These are phyloP conservation scores for Salix viminalis DNA, from an alignment of 345 rosid genomes.

Conservation along the genomic window DNA sequence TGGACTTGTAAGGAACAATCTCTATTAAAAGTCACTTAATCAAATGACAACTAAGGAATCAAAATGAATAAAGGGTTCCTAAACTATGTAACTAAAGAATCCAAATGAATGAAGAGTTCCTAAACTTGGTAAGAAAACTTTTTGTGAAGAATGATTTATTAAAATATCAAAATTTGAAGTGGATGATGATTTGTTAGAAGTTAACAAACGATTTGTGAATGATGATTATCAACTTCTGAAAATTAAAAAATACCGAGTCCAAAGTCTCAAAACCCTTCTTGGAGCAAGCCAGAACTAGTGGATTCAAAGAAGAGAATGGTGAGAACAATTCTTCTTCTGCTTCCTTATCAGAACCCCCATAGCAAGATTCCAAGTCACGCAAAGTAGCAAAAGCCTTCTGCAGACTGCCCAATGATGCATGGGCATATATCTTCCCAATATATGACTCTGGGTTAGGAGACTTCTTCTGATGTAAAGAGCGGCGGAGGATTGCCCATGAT, in stretches of 20 bases:
- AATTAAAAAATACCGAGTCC: constrained; percentile 55
- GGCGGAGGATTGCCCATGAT: constrained; percentile 69
- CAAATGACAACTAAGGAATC: no score
- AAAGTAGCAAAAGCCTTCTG: constrained; percentile 66
- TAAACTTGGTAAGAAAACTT: no score
- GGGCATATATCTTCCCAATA: constrained; percentile 72
- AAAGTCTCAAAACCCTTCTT: constrained; percentile 80
- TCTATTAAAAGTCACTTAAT: no score
- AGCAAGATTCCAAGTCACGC: constrained; percentile 63
- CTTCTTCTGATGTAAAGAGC: constrained; percentile 62
- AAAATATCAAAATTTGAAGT: no score
- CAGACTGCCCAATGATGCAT: constrained; percentile 71
- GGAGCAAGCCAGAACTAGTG: constrained; percentile 80
- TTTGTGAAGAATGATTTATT: no score
- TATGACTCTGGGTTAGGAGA: constrained; percentile 65
- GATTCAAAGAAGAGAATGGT: constrained; percentile 74
- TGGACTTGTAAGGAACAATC: no score
- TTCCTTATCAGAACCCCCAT: constrained; percentile 40
- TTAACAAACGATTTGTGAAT: background rate
- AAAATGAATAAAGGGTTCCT: no score
- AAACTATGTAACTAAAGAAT: no score
- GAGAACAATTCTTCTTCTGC: constrained; percentile 63
- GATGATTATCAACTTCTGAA: background rate
- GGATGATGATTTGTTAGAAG: background rate
- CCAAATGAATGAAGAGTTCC: no score